Evolutionary conservation across 2,329 filamentous ascomycete species (phyloP), one percentile per base, ranked within the genome.

Genomic region (Paecilomyces sp.): DNA sequence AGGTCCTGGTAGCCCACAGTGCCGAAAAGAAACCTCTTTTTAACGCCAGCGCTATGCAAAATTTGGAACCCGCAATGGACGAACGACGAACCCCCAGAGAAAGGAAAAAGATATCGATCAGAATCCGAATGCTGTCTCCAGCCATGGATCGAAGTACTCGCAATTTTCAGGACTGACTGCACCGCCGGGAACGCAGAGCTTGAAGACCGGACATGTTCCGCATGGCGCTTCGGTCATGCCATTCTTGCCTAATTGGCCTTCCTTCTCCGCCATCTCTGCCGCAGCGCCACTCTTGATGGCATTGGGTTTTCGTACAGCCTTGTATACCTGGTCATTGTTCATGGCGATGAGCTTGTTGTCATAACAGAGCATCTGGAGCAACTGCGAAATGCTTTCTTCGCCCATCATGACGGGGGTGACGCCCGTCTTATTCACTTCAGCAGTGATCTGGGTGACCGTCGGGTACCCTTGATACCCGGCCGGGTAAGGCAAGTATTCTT

Each of bases 111-210:
- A 58, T 31, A 13, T 34, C 9, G 55, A 22, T 71, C 61, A 76
- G 54, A 76, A 76, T 18, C 68, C 70, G 31, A 77, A 67, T 9
- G 70, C 68, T 62, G 69, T 72, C 57, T 69, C 83, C 54, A 97
- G 75, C 94, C 94, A 99, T 57, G 87, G 84, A 63, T 89, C 84
- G 70, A 96, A 97, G 71, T 99, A 99, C 58, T 91, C 88, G 75
- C 94, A 99, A 56, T 89, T 96, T 64, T 86, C 88, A 0, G 93
- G 91, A 68, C 88, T 95, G 24, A 99, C 91, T 0, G 92, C 91
- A 0, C 93, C 93, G 6, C 91, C 92, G 62, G 96, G 91, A 65
- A 91, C 89, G 72, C 94, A 99, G 1, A 97, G 82, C 60, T 94
- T 89, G 72, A 96, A 96, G 2, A 97, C 93, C 0, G 94, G 94